Conservation (phyloP, 148 eudicot genomes). For the Diospyros kaki region DNA sequence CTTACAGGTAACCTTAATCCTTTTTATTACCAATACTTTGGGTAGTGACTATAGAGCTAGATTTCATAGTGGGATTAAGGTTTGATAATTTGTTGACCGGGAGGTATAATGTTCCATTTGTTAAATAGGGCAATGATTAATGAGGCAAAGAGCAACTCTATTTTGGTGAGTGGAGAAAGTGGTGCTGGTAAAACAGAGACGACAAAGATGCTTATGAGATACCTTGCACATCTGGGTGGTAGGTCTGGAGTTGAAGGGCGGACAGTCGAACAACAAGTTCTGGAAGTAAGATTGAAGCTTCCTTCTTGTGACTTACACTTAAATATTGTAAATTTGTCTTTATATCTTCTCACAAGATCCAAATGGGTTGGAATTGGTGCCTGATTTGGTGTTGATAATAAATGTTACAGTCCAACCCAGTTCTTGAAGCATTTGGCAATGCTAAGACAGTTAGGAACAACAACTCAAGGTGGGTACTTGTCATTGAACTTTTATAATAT, state of each 20-base stretch:
- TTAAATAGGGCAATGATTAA: constrained; percentile 83
- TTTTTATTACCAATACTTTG: neutral
- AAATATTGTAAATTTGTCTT: neutral
- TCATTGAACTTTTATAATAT: constrained; percentile 3
- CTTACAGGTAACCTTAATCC: constrained; percentile 55
- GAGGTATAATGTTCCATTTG: constrained; percentile 12
- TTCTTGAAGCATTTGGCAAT: constrained; percentile 98
- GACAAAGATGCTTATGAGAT: constrained; percentile 98
- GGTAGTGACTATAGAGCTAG: neutral
- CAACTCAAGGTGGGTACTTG: constrained; percentile 76
- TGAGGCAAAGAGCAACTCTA: constrained; percentile 94
- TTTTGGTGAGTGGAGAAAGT: constrained; percentile 99
- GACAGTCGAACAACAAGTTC: constrained; percentile 96
- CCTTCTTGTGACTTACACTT: constrained; percentile 6
- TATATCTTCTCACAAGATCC: constrained; percentile 14
- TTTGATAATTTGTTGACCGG: too few relatives aligned
- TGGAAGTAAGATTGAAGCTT: constrained; percentile 67
- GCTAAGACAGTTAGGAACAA: constrained; percentile 96
- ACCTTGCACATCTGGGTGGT: constrained; percentile 93
- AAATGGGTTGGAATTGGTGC: constrained; percentile 8
- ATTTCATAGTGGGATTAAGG: too few relatives aligned
- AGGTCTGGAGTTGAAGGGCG: constrained; percentile 96
- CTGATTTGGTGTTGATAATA: constrained; percentile 20
- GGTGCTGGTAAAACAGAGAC: constrained; percentile 99
- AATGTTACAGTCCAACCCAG: constrained; percentile 84